Conservation (phyloP, 805 yeast species). For the Sugiyamaella boreocaroliniensis region DNA sequence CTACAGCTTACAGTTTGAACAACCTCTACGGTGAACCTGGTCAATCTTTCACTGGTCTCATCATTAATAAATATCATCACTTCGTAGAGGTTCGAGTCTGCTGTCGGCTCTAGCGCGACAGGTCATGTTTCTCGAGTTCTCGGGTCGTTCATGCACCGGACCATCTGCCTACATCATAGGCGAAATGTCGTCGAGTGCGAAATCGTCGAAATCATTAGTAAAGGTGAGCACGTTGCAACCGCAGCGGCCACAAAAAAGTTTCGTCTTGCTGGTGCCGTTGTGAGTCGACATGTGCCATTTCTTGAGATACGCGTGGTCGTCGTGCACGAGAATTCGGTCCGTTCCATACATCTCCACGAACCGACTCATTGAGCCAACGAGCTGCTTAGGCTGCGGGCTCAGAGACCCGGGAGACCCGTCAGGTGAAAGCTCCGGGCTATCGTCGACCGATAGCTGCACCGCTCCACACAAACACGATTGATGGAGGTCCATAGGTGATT, state of each 20-base stretch:
- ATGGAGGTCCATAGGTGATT: neutral
- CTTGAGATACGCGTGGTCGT: neutral
- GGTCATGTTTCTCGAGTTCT: no score
- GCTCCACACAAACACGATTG: neutral
- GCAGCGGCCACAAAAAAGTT: conserved; percentile 10
- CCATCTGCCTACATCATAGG: neutral
- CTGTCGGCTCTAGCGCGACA: no score
- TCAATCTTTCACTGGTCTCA: no score
- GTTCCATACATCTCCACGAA: neutral
- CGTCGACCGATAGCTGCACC: neutral
- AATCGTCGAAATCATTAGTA: conserved; percentile 9
- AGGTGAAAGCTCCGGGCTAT: neutral
- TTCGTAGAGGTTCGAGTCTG: no score
- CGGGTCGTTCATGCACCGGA: no score
- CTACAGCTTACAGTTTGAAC: no score
- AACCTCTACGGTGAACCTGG: no score
- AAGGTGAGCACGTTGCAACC: conserved; percentile 11
- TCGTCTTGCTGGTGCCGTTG: conserved; percentile 8
- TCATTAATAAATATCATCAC: no score
- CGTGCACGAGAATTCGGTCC: neutral
- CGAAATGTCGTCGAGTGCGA: neutral
- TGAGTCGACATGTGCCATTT: conserved; percentile 1
- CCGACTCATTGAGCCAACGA: neutral
- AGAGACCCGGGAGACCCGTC: neutral
- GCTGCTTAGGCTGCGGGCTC: neutral